Evolutionary conservation across 129 eudicot genomes (phyloP).

Genomic region (Artemisia tridentata): DNA sequence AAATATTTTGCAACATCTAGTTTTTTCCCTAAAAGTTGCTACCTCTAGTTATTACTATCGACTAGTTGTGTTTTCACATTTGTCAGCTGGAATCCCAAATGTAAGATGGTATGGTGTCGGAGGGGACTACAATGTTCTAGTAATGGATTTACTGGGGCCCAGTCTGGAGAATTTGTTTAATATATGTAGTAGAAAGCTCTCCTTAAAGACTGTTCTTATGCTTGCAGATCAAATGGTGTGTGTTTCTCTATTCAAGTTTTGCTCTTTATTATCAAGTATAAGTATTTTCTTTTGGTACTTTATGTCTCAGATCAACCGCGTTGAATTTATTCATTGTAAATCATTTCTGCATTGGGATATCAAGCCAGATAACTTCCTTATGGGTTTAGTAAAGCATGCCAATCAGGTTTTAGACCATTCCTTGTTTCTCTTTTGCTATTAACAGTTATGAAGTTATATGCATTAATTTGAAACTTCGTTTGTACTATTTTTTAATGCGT

Average conservation of each 20-base stretch:
- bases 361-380: conserved; percentile 92
- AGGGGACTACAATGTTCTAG: conserved; percentile 95
- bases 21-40: too few relatives aligned
- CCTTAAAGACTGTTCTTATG: conserved; percentile 91
- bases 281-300: not conserved
- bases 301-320: conserved; percentile 64
- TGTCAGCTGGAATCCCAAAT: conserved; percentile 85
- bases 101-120: conserved; percentile 91
- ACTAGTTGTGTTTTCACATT: conserved; percentile 22
- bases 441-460: not conserved
- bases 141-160: conserved; percentile 87
- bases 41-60: too few relatives aligned
- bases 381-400: conserved; percentile 94
- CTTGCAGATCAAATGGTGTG: conserved; percentile 96
- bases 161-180: conserved; percentile 89
- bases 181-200: conserved; percentile 84
- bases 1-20: too few relatives aligned
- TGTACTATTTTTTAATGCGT: conserved; percentile 7
- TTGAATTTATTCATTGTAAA: conserved; percentile 75
- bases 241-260: conserved; percentile 3
- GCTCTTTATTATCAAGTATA: conserved; percentile 4
- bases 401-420: conserved; percentile 53
- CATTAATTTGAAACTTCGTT: not conserved
- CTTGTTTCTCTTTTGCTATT: not conserved
- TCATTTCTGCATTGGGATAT: conserved; percentile 90